Percentiles rank a stretch among this genome's conserved stretches.
Conservation (phyloP, 495 filamentous ascomycete genomes). For the Penicillium crystallinum region DNA sequence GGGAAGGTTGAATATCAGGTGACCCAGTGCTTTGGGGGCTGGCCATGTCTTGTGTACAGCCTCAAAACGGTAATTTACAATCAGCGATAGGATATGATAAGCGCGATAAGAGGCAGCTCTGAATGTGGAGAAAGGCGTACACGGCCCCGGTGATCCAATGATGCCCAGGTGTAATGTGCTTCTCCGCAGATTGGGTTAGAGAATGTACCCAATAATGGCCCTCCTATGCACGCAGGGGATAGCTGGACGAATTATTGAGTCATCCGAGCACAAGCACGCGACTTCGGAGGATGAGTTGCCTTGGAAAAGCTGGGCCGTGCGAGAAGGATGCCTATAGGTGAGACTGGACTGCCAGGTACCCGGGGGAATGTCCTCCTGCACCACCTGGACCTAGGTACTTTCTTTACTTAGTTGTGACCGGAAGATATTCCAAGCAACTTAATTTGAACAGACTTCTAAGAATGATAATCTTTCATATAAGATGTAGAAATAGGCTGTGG, state of each 20-base stretch:
- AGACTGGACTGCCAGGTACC: constrained; percentile 27
- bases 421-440: background rate
- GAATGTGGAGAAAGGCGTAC: constrained; percentile 6
- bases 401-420: background rate
- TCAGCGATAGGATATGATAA: constrained; percentile 5
- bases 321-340: background rate
- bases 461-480: too few relatives aligned
- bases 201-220: constrained; percentile 5
- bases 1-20: constrained; percentile 20
- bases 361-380: constrained; percentile 5
- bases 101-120: constrained; percentile 9
- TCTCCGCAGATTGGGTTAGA: constrained; percentile 2
- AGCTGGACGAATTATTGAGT: constrained; percentile 1
- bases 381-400: background rate
- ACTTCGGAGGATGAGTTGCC: constrained; percentile 25
- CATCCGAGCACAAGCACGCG: constrained; percentile 27
- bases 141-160: background rate
- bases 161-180: constrained; percentile 3
- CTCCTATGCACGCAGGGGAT: background rate
- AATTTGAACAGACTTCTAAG: too few relatives aligned
- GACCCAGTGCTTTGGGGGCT: constrained; percentile 8
- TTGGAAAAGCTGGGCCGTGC: constrained; percentile 16
- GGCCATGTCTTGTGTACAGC: background rate
- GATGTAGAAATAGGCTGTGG: too few relatives aligned
- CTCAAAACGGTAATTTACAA: constrained; percentile 1